Evolutionary conservation across 2,329 filamentous ascomycete genomes (phyloP), one percentile per base, ranked within the genome.

Genomic region (Neofusicoccum kwambonambiense): DNA sequence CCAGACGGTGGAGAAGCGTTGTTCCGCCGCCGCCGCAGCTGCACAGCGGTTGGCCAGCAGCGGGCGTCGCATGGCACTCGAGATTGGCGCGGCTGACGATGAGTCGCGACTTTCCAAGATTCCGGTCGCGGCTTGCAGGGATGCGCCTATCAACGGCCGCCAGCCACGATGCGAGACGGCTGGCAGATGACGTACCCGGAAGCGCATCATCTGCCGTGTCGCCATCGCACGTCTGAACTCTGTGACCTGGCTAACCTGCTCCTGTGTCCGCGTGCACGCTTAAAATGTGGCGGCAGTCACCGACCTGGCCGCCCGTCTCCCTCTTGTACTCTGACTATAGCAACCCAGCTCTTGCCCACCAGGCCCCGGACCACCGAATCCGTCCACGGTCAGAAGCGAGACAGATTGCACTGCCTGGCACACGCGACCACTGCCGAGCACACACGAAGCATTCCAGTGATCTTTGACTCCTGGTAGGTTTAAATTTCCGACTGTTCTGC

Each of bases 161-260:
- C 56, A 60, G 56, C 56, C 56, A 60, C 41, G 56, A 15, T 47
- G 37, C 56, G 61, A 64, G 61, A 64, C 61, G 42, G 19, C 37
- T 37, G 61, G 50, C 61, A 49, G 49, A 56, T 64, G 61, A 64
- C 61, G 39, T 47, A 41, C 15, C 37, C 39, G 11, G 47, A 13
- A 51, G n/a, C 49, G 22, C 49, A 63, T 64, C 61, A 64, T 56
- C 50, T 64, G 61, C 61, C 27, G 44, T 50, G 42, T 49, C 27
- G 35, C 51, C 51, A 54, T 27, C 22, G 44, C 54, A 31, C 52
- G 52, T 57, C 39, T 57, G 52, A 19, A 57, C 41, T 60, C 15
- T 60, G 56, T 37, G 56, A 60, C 56, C 56, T 47, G 31, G 27
- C n/a, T 44, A 35, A 22, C 42, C 56, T 60, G 56, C n/a, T 37